These are phyloP conservation scores for Rossbeevera mucosa DNA, from an alignment of 768 basidiomycete species.

Conservation along the genomic window DNA sequence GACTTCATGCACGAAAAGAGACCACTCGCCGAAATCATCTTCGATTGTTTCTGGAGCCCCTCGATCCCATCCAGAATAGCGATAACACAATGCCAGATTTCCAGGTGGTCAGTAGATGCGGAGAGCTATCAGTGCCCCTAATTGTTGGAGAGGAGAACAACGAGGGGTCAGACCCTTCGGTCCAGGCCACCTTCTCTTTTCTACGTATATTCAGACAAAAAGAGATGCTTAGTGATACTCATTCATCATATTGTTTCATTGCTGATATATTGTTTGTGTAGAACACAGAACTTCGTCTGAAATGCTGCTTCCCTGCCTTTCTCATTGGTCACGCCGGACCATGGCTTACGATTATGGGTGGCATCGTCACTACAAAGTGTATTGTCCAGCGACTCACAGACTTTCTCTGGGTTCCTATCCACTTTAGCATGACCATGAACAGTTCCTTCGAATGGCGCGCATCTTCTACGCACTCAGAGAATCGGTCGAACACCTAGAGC, in stretches of 20 bases:
- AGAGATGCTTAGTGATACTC: slow-evolving; percentile 8
- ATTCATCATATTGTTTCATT: neutral
- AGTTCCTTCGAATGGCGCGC: slow-evolving; percentile 11
- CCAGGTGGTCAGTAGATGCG: neutral
- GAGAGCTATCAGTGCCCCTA: neutral
- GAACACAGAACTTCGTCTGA: neutral
- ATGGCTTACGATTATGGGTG: slow-evolving; percentile 32
- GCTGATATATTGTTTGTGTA: neutral
- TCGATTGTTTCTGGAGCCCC: neutral
- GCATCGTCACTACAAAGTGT: slow-evolving; percentile 21
- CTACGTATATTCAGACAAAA: slow-evolving; percentile 8
- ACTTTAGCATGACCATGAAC: slow-evolving; percentile 15
- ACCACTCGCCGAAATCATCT: neutral
- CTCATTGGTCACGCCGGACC: slow-evolving; percentile 15
- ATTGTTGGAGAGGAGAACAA: slow-evolving; percentile 21
- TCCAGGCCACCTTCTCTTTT: slow-evolving; percentile 28
- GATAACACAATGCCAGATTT: slow-evolving; percentile 5
- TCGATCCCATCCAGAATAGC: neutral
- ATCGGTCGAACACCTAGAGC: slow-evolving; percentile 7
- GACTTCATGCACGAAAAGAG: slow-evolving; percentile 7
- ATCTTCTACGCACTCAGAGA: slow-evolving; percentile 21
- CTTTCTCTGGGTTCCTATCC: slow-evolving; percentile 24
- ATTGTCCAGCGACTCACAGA: slow-evolving; percentile 35
- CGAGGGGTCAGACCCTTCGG: slow-evolving; percentile 26
- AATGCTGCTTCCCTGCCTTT: slow-evolving; percentile 30